Percentiles rank a stretch among this genome's conserved stretches.
These are phyloP conservation scores for Trichoderma oligosporum DNA, from an alignment of 2,329 filamentous ascomycete species.

Conservation along the genomic window DNA sequence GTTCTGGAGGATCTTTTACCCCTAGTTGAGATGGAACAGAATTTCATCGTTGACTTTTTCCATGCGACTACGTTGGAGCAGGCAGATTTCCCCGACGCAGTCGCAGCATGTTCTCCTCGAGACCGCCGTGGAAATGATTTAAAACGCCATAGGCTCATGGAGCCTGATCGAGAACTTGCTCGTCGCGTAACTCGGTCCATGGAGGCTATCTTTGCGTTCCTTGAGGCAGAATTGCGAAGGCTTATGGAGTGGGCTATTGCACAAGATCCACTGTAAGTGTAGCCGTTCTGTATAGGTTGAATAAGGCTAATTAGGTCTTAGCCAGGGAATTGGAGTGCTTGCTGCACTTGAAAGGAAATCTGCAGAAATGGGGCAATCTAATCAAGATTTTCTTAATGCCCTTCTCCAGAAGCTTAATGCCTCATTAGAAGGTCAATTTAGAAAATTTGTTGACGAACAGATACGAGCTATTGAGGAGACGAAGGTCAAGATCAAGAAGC, in stretches of 20 bases:
- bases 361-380: conserved; percentile 77
- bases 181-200: conserved; percentile 79
- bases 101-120: conserved; percentile 62
- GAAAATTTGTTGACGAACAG: conserved; percentile 89
- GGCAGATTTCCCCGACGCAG: conserved; percentile 77
- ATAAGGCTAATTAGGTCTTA: conserved; percentile 34
- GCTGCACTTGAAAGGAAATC: conserved; percentile 76
- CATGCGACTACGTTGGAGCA: conserved; percentile 83
- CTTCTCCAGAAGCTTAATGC: conserved; percentile 76
- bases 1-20: conserved; percentile 78
- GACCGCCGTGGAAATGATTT: conserved; percentile 70
- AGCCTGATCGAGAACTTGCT: conserved; percentile 84
- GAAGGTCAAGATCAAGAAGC: conserved; percentile 98
- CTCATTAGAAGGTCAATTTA: conserved; percentile 70
- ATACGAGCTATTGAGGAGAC: conserved; percentile 95
- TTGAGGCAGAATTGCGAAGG: conserved; percentile 71
- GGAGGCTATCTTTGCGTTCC: conserved; percentile 82
- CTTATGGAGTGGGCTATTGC: conserved; percentile 80
- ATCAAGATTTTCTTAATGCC: conserved; percentile 84
- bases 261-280: conserved; percentile 73
- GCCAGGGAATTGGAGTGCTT: conserved; percentile 85
- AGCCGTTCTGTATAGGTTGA: neutral
- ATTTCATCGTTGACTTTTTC: conserved; percentile 96
- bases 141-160: conserved; percentile 70
- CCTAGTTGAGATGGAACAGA: conserved; percentile 88